Evolutionary conservation across 345 rosid species (phyloP).

Genomic region (Syzygium aromaticum): DNA sequence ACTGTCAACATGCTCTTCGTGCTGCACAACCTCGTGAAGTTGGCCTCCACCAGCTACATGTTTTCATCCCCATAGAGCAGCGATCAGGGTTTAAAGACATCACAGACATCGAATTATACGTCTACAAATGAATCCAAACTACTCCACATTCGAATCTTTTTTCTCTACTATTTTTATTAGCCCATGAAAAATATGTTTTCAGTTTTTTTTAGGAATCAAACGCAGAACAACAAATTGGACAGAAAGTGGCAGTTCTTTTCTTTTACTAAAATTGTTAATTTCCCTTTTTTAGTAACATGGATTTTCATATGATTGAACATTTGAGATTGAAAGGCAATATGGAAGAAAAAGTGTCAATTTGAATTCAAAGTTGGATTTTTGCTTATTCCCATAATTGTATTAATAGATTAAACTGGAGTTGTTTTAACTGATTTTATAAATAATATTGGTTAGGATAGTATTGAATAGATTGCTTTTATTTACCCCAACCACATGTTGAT

Average conservation of each 20-base stretch:
- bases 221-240: not conserved
- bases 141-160: not conserved
- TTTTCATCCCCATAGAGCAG: not conserved
- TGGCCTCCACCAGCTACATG: constrained; percentile 15
- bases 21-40: constrained; percentile 14
- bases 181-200: not conserved
- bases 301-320: not conserved
- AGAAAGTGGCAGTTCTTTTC: not conserved
- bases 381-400: not conserved
- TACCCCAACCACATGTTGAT: not conserved
- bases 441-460: not conserved
- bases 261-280: not conserved
- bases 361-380: not conserved
- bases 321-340: not conserved
- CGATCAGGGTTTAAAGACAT: not conserved
- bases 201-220: not conserved
- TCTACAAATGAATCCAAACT: not conserved
- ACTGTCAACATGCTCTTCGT: constrained; percentile 22
- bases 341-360: not conserved
- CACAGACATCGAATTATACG: no score
- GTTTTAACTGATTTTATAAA: not conserved
- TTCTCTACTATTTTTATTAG: not conserved
- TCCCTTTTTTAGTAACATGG: not conserved
- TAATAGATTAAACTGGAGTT: not conserved
- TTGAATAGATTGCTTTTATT: not conserved